phyloP scores from a whole-genome alignment of 768 basidiomycete genomes.

The Daedalea quercina region DNA sequence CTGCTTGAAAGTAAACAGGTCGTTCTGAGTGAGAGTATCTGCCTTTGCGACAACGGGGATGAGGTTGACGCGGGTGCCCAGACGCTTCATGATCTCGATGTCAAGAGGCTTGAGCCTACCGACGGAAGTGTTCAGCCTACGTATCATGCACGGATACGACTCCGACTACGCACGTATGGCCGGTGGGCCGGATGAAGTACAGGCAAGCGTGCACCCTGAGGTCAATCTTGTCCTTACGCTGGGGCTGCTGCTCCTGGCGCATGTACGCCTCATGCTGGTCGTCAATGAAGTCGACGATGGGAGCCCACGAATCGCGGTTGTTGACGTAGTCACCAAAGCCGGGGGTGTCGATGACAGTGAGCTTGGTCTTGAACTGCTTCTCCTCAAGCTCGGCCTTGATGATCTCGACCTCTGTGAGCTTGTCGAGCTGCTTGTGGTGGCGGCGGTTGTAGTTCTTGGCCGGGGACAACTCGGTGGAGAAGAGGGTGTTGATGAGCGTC shows the following conservation, averaged over 20 bases:
- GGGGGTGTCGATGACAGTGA: constrained; percentile 97
- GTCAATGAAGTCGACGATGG: constrained; percentile 97
- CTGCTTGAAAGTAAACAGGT: constrained; percentile 87
- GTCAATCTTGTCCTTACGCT: constrained; percentile 90
- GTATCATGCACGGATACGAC: background rate
- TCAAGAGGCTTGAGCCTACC: constrained; percentile 89
- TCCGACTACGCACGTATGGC: constrained; percentile 73
- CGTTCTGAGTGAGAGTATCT: constrained; percentile 93
- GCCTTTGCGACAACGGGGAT: constrained; percentile 98
- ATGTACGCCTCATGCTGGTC: constrained; percentile 94
- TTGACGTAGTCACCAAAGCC: constrained; percentile 99
- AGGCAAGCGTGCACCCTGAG: constrained; percentile 93
- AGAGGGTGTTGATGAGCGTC: constrained; percentile 97
- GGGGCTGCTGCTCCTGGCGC: constrained; percentile 99
- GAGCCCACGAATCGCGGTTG: constrained; percentile 98
- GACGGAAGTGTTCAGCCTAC: background rate
- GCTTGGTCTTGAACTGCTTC: constrained; percentile 98
- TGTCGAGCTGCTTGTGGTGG: constrained; percentile 95
- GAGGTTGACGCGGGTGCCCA: constrained; percentile 95
- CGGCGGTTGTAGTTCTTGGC: constrained; percentile 86
- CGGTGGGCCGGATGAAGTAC: constrained; percentile 94
- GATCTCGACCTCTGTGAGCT: constrained; percentile 96
- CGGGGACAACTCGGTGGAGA: constrained; percentile 92
- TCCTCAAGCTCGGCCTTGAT: constrained; percentile 99
- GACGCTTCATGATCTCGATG: constrained; percentile 99